A percentile compares a stretch with the other conserved stretches of the same genome.
These are phyloP conservation scores for Lasiodiplodia sp. DNA, from an alignment of 2,329 filamentous ascomycete genomes.

Conservation along the genomic window DNA sequence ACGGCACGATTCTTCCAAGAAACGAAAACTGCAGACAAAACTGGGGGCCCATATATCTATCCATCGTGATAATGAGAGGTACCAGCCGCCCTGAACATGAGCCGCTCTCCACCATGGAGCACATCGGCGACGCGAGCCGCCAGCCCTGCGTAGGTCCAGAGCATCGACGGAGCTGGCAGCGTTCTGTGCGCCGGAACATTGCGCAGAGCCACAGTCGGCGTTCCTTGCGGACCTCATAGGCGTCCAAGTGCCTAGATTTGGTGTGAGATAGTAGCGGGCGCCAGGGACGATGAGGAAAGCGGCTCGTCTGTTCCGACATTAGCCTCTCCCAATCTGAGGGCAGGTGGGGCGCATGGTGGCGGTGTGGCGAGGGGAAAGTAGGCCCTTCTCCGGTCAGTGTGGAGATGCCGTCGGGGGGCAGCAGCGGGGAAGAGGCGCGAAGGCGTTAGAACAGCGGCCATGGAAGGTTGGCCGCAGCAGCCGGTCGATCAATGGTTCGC, in stretches of 20 bases:
- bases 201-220: not conserved
- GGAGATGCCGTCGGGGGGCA: not conserved
- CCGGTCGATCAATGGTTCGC: not conserved
- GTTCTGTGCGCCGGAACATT: not conserved
- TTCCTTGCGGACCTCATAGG: not conserved
- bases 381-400: not conserved
- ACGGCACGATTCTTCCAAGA: not conserved
- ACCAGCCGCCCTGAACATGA: not conserved
- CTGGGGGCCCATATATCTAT: not conserved
- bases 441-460: not conserved
- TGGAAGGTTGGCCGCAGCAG: not conserved
- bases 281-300: not conserved
- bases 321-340: not conserved
- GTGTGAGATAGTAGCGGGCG: not conserved
- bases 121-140: not conserved
- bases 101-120: not conserved
- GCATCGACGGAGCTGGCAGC: not conserved
- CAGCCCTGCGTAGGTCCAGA: not conserved
- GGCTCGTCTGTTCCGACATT: not conserved
- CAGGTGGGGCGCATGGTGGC: not conserved
- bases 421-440: not conserved
- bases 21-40: not conserved
- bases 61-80: not conserved
- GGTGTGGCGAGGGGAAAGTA: not conserved
- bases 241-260: not conserved